phyloP scores from a whole-genome alignment of 2,329 filamentous ascomycete species.

The Sphaerulina musiva region DNA sequence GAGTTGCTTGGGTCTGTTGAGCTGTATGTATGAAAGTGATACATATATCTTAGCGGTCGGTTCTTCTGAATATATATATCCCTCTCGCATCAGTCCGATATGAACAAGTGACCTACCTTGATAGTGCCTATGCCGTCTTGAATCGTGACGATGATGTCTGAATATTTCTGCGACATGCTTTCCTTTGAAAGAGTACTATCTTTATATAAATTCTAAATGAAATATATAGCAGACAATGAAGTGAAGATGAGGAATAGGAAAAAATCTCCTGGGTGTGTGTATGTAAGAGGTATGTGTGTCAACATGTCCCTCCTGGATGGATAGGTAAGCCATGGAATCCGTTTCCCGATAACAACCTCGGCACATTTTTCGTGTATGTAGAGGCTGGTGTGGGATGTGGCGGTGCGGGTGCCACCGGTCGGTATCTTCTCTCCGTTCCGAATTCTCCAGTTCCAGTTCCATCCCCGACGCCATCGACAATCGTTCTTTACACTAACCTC shows the following conservation, averaged over 20 bases:
- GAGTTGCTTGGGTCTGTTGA: slow-evolving; percentile 27
- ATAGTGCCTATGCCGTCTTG: slow-evolving; percentile 25
- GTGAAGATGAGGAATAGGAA: background rate
- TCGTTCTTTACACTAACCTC: no score
- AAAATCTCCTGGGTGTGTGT: no score
- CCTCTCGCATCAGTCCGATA: background rate
- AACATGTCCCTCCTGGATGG: background rate
- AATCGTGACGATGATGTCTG: slow-evolving; percentile 24
- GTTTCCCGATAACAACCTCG: slow-evolving; percentile 25
- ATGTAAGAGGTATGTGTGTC: background rate
- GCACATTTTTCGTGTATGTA: slow-evolving; percentile 21
- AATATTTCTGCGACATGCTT: slow-evolving; percentile 17
- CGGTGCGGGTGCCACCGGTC: background rate
- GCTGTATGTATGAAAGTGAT: slow-evolving; percentile 8
- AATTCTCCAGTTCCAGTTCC: no score
- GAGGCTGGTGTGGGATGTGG: background rate
- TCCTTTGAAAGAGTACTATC: background rate
- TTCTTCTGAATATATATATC: no score
- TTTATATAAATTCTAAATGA: background rate
- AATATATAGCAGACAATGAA: background rate
- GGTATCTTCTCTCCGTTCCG: no score
- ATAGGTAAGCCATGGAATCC: background rate
- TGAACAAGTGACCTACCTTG: slow-evolving; percentile 15
- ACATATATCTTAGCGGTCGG: background rate
- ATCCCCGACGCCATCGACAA: no score